phyloP scores from a whole-genome alignment of 164 flowering plant species.

The Magnolia kwangsiensis region DNA sequence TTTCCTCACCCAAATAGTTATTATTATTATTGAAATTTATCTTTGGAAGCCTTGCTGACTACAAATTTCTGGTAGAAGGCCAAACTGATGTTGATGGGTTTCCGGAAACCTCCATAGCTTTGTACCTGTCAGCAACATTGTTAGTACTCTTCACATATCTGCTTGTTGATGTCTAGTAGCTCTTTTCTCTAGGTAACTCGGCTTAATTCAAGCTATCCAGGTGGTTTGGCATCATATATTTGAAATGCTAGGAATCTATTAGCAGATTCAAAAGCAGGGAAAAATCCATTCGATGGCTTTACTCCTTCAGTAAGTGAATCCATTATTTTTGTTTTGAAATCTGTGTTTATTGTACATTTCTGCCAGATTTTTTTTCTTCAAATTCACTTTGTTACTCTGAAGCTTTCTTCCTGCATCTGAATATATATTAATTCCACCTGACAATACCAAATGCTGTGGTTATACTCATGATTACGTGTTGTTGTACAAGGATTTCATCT shows the following conservation, averaged over 20 bases:
- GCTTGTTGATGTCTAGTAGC: slow-evolving; percentile 5
- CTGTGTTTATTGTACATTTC: neutral
- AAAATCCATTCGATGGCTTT: slow-evolving; percentile 94
- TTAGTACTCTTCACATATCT: neutral
- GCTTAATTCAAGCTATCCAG: slow-evolving; percentile 82
- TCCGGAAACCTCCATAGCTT: neutral
- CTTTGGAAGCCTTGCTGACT: neutral
- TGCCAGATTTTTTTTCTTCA: slow-evolving; percentile 3
- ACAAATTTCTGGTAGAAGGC: neutral
- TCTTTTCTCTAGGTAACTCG: slow-evolving; percentile 45
- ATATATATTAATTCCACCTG: neutral
- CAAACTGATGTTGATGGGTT: neutral
- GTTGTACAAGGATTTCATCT: neutral
- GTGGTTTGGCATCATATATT: slow-evolving; percentile 75
- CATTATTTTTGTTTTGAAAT: neutral
- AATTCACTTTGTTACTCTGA: slow-evolving; percentile 1
- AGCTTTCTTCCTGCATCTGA: neutral
- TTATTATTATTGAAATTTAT: neutral
- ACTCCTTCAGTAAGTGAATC: slow-evolving; percentile 78
- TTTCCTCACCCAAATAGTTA: neutral
- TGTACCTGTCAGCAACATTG: neutral
- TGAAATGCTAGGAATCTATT: slow-evolving; percentile 76
- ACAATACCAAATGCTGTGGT: neutral
- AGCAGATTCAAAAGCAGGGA: slow-evolving; percentile 89
- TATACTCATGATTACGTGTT: neutral